Evolutionary conservation across 768 basidiomycete genomes (phyloP).

Genomic region (Exsudoporus frostii): DNA sequence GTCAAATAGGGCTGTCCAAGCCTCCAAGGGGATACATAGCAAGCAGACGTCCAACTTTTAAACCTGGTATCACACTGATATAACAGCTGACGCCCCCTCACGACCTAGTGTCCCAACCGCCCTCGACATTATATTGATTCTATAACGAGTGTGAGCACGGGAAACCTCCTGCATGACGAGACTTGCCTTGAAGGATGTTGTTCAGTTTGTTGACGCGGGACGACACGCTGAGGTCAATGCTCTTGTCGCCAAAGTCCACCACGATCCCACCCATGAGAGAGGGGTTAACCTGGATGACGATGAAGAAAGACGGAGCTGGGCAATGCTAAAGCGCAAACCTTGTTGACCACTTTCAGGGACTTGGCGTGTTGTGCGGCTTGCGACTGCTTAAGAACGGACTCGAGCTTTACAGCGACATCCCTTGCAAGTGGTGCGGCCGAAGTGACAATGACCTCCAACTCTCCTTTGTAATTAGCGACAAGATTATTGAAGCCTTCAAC

Average conservation of each 20-base stretch:
- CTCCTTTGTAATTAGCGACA: constrained; percentile 85
- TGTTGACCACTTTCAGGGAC: constrained; percentile 85
- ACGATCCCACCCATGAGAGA: constrained; percentile 88
- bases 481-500: constrained; percentile 91
- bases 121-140: constrained; percentile 24
- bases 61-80: constrained; percentile 2
- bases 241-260: constrained; percentile 98
- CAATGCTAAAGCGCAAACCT: constrained; percentile 48
- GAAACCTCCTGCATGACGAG: not conserved
- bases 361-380: constrained; percentile 86
- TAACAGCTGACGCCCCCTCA: not conserved
- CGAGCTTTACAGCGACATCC: constrained; percentile 74
- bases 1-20: not conserved
- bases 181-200: constrained; percentile 77
- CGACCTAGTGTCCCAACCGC: not conserved
- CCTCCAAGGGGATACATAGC: not conserved
- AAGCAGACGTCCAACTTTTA: constrained; percentile 9
- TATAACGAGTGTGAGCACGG: constrained; percentile 16
- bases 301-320: not conserved
- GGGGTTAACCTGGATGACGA: constrained; percentile 72
- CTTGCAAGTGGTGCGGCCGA: constrained; percentile 78
- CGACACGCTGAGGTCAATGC: constrained; percentile 91
- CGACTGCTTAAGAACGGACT: constrained; percentile 81
- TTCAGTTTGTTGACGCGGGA: constrained; percentile 96
- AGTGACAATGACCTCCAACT: constrained; percentile 89